Percentiles rank a stretch among this genome's conserved stretches.
Evolutionary conservation across 1,139 yeast species (phyloP).

Genomic region (Diutina sp.): DNA sequence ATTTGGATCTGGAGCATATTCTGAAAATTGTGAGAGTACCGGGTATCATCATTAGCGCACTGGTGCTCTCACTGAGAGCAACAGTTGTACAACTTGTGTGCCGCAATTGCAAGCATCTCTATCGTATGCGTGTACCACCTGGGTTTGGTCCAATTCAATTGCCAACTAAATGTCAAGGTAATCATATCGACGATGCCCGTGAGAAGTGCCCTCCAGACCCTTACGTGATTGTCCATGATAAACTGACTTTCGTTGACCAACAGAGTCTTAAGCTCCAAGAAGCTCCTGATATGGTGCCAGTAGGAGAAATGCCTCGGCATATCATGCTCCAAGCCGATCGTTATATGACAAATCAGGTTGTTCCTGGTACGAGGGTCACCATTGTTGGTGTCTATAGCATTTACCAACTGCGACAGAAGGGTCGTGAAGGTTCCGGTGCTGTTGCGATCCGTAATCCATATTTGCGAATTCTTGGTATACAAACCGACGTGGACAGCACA

Average conservation of each 20-base stretch:
- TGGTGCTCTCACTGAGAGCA: slow-evolving; percentile 82
- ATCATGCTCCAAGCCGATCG: slow-evolving; percentile 82
- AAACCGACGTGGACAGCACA: slow-evolving; percentile 68
- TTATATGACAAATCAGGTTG: slow-evolving; percentile 76
- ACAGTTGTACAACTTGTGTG: slow-evolving; percentile 78
- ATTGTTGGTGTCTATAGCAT: slow-evolving; percentile 87
- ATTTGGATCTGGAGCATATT: slow-evolving; percentile 78
- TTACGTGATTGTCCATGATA: slow-evolving; percentile 85
- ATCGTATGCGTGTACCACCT: slow-evolving; percentile 49
- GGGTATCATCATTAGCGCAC: slow-evolving; percentile 87
- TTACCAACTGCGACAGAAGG: slow-evolving; percentile 52
- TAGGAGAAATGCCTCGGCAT: slow-evolving; percentile 98
- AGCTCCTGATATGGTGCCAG: slow-evolving; percentile 95
- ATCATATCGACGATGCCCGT: slow-evolving; percentile 34
- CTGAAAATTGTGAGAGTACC: slow-evolving; percentile 83
- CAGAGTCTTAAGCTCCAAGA: slow-evolving; percentile 91
- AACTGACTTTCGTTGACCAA: slow-evolving; percentile 85
- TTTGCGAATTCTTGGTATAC: slow-evolving; percentile 74
- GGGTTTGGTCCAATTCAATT: slow-evolving; percentile 73
- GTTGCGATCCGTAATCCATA: slow-evolving; percentile 94
- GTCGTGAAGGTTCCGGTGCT: slow-evolving; percentile 13
- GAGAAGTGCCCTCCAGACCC: slow-evolving; percentile 85
- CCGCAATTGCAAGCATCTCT: slow-evolving; percentile 74
- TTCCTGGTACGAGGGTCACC: slow-evolving; percentile 93
- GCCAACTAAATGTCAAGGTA: slow-evolving; percentile 67